These are phyloP conservation scores for Tylopilus rubrobrunneus DNA, from an alignment of 768 basidiomycete genomes.

Conservation along the genomic window DNA sequence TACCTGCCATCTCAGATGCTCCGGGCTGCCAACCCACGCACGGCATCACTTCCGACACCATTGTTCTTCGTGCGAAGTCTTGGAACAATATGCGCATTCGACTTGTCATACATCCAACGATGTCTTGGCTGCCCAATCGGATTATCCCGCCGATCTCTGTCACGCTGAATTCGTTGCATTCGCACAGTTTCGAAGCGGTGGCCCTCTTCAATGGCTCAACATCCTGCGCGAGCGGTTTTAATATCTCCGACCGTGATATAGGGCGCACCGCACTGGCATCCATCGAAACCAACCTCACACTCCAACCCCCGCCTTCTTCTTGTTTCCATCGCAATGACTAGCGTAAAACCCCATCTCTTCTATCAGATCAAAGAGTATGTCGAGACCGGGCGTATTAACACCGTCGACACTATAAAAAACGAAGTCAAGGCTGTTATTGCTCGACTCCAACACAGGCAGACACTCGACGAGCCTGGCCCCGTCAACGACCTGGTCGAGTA, in stretches of 20 bases:
- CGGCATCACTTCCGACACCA: too few species aligned
- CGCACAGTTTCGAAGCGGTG: too few species aligned
- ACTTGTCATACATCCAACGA: too few species aligned
- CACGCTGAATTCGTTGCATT: too few species aligned
- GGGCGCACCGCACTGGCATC: neutral
- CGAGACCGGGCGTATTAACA: constrained; percentile 8
- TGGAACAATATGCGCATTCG: too few species aligned
- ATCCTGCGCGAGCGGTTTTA: too few species aligned
- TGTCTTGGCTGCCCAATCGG: too few species aligned
- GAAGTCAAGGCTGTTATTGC: constrained; percentile 13
- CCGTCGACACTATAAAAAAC: neutral
- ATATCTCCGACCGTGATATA: neutral
- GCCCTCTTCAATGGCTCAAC: too few species aligned
- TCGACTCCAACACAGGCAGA: neutral
- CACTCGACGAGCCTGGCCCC: neutral
- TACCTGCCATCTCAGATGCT: too few species aligned
- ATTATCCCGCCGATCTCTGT: too few species aligned
- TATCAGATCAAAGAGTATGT: constrained; percentile 9
- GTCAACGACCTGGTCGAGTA: constrained; percentile 7
- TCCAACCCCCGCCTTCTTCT: neutral
- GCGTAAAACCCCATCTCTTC: constrained; percentile 9
- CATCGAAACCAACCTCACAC: neutral
- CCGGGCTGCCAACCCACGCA: too few species aligned
- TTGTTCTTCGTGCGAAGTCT: too few species aligned
- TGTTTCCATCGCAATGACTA: constrained; percentile 8